Evolutionary conservation across 2,329 filamentous ascomycete genomes (phyloP).

Genomic region (Macroventuria anomochaeta): DNA sequence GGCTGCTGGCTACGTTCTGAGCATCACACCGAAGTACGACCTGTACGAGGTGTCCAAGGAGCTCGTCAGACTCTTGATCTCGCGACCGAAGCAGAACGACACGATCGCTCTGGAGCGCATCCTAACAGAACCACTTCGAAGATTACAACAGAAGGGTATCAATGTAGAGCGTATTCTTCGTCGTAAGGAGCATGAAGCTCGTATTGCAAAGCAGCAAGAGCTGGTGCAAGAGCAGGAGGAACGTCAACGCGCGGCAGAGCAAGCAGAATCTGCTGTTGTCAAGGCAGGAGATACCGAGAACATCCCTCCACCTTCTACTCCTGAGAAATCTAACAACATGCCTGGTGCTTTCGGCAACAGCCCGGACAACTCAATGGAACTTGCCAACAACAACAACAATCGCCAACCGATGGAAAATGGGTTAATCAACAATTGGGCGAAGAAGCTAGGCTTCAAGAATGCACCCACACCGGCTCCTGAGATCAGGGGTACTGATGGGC

Average conservation of each 20-base stretch:
- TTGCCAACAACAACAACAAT: slow-evolving; percentile 33
- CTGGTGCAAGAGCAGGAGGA: slow-evolving; percentile 70
- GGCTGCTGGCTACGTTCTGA: slow-evolving; percentile 71
- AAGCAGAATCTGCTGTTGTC: slow-evolving; percentile 33
- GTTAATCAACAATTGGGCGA: slow-evolving; percentile 46
- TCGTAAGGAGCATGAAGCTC: slow-evolving; percentile 84
- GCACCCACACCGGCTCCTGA: slow-evolving; percentile 23
- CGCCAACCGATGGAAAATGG: slow-evolving; percentile 32
- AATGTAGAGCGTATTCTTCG: slow-evolving; percentile 95
- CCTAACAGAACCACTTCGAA: slow-evolving; percentile 80
- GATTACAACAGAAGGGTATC: slow-evolving; percentile 86
- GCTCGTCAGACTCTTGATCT: slow-evolving; percentile 79
- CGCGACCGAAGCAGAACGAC: slow-evolving; percentile 83
- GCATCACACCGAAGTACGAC: slow-evolving; percentile 77
- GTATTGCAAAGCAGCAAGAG: slow-evolving; percentile 84
- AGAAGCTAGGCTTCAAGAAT: slow-evolving; percentile 47
- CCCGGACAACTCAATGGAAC: slow-evolving; percentile 42
- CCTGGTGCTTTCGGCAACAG: slow-evolving; percentile 47
- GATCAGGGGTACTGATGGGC: slow-evolving; percentile 33
- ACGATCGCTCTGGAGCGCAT: slow-evolving; percentile 92
- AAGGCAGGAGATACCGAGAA: slow-evolving; percentile 24
- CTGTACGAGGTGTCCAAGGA: slow-evolving; percentile 92
- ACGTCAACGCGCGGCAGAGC: slow-evolving; percentile 52
- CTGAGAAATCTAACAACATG: slow-evolving; percentile 42
- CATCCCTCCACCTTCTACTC: slow-evolving; percentile 29